Evolutionary conservation across 1,284 basidiomycete species (phyloP), one percentile per base, ranked within the genome.

Genomic region (Sphaerobolus stellatus): DNA sequence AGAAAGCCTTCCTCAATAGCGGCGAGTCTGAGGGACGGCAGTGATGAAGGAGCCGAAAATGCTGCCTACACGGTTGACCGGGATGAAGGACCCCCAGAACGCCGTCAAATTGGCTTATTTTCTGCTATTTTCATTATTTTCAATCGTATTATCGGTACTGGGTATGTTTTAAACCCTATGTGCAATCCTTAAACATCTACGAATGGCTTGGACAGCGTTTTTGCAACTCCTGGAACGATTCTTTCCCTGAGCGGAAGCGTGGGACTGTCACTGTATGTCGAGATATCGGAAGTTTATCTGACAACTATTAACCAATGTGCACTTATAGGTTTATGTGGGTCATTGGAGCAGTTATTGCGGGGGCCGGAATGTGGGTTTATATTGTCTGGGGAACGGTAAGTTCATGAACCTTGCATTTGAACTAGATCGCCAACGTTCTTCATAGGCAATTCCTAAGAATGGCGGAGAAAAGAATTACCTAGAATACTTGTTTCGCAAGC

Each of bases 61-160:
- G n/a, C n/a, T n/a, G n/a, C n/a, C n/a, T n/a, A n/a, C n/a, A n/a
- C n/a, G n/a, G n/a, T n/a, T n/a, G n/a, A n/a, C n/a, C n/a, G n/a
- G n/a, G n/a, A n/a, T n/a, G n/a, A n/a, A n/a, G n/a, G n/a, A n/a
- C n/a, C n/a, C n/a, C n/a, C n/a, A n/a, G n/a, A n/a, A n/a, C n/a
- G n/a, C n/a, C n/a, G n/a, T n/a, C n/a, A n/a, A n/a, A n/a, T n/a
- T n/a, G 73, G 73, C 6, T 53, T 69, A 7, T 55, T 69, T 20
- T 72, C 71, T 41, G 71, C 72, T 5, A 66, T 71, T 2, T 72
- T 72, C 60, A 66, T 75, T 20, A 74, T 73, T 49, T 72, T 75
- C 60, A 75, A 75, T 52, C 61, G 72, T 25, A 71, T 75, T 8
- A 71, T 75, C 53, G 73, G 73, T 8, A 73, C 73, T 56, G 73